Evolutionary conservation across 108 stramenopile species (phyloP).

Genomic region (Skeletonema menzelii): DNA sequence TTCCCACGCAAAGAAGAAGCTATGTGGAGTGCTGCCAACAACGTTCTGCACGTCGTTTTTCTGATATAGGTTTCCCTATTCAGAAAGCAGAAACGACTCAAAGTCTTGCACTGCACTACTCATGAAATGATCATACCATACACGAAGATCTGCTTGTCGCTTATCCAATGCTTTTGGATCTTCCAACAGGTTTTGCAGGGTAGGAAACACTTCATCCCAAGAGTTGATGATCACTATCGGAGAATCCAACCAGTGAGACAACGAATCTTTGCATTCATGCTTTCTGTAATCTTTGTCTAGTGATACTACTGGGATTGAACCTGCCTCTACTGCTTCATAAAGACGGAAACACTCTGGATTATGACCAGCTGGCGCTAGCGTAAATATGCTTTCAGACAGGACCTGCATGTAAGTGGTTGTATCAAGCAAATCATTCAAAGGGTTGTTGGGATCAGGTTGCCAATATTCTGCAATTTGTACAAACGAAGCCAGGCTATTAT

Average conservation of each 20-base stretch:
- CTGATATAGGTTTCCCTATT: too few species aligned
- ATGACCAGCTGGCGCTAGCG: conserved; percentile 48
- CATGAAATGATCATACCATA: conserved; percentile 41
- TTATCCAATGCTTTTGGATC: conserved; percentile 42
- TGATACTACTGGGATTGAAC: conserved; percentile 32
- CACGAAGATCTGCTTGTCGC: conserved; percentile 25
- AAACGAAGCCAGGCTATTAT: background rate
- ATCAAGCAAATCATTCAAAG: background rate
- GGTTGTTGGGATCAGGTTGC: background rate
- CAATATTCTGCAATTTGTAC: background rate
- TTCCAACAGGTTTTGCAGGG: conserved; percentile 13
- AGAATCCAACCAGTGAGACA: conserved; percentile 18
- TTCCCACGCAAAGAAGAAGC: too few species aligned
- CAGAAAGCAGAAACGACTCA: conserved; percentile 5
- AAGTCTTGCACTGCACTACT: conserved; percentile 2
- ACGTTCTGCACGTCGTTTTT: too few species aligned
- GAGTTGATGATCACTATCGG: conserved; percentile 44
- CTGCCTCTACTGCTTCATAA: conserved; percentile 48
- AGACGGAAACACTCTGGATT: conserved; percentile 57
- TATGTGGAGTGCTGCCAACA: too few species aligned
- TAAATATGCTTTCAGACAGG: conserved; percentile 36
- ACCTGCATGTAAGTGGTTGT: conserved; percentile 21
- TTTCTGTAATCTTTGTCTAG: conserved; percentile 17
- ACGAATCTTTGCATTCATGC: conserved; percentile 31
- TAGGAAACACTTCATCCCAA: conserved; percentile 26